Evolutionary conservation across 2,329 filamentous ascomycete species (phyloP), one percentile per base, ranked within the genome.

Genomic region (Penicillium capsulatum): DNA sequence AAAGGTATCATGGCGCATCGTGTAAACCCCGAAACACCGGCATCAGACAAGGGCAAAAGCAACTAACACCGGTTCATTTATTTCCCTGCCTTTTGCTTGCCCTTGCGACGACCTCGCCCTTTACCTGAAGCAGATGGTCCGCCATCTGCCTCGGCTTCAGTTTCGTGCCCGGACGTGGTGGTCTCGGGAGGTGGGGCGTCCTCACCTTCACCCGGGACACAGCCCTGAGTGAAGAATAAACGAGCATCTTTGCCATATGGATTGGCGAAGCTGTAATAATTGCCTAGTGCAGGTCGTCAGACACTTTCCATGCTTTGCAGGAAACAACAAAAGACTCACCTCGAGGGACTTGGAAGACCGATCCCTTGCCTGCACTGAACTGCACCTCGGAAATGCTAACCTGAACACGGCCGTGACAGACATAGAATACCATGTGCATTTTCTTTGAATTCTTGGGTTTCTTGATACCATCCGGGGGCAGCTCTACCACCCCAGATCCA

Each of bases 351-450:
- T 95, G 90, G 77, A 87, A 97, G 64, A 90, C 84, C 37, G 91
- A 91, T 28, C 91, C 90, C 53, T 85, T 88, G 26, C 83, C 81
- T 49, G 95, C 89, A 40, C 84, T 81, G 61, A 98, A 97, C 42
- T 66, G 64, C 5, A 70, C 62, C 4, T 65, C 65, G 5, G 63
- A 65, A 9, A 69, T 85, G 17, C 80, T 84, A 14, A 95, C 90
- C 50, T 81, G 74, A 14, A 96, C 88, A 49, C 84, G 81, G 15
- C 92, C 92, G 31, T 79, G 77, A 53, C 88, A 83, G 19, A 98
- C 84, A 55, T 94, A 96, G 65, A 97, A 97, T 1, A 86, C 83
- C 84, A 98, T 92, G 60, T 96, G 89, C 87, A 96, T 97, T 69
- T 86, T 90, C 47, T 91, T 78, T 24, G 86, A 85, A 66, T 96